Evolutionary conservation across 1,284 basidiomycete genomes (phyloP).

Genomic region (Inonotus obliquus): DNA sequence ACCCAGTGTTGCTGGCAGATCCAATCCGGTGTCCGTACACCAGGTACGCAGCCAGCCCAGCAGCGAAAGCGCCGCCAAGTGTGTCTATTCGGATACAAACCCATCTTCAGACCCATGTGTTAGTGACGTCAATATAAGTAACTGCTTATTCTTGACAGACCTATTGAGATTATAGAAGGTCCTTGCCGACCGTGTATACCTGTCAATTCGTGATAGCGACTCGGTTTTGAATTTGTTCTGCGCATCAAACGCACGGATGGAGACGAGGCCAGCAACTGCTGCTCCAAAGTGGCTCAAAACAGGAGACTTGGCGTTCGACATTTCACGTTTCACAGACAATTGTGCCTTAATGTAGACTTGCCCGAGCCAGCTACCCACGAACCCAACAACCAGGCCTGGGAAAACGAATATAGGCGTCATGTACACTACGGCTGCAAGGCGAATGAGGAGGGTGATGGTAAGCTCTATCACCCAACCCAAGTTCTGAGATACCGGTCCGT

Average conservation of each 20-base stretch:
- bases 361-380: constrained; percentile 41
- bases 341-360: constrained; percentile 63
- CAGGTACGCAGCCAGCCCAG: constrained; percentile 35
- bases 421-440: constrained; percentile 40
- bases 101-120: constrained; percentile 40
- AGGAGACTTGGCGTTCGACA: constrained; percentile 64
- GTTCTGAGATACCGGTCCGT: constrained; percentile 28
- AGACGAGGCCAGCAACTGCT: constrained; percentile 61
- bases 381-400: constrained; percentile 38
- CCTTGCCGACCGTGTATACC: constrained; percentile 41
- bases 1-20: constrained; percentile 46
- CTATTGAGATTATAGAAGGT: constrained; percentile 54
- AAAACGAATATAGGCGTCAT: constrained; percentile 41
- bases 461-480: constrained; percentile 28
- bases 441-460: constrained; percentile 34
- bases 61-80: constrained; percentile 48
- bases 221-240: constrained; percentile 44
- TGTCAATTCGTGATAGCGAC: constrained; percentile 42
- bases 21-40: constrained; percentile 28
- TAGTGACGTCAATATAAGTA: constrained; percentile 1
- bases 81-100: constrained; percentile 47
- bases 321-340: constrained; percentile 72
- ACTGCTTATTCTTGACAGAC: constrained; percentile 22
- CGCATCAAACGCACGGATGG: constrained; percentile 57
- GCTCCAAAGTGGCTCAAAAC: constrained; percentile 69